Evolutionary conservation across 768 basidiomycete species (phyloP), one percentile per base, ranked within the genome.

Genomic region (Clitopilus hobsonii): DNA sequence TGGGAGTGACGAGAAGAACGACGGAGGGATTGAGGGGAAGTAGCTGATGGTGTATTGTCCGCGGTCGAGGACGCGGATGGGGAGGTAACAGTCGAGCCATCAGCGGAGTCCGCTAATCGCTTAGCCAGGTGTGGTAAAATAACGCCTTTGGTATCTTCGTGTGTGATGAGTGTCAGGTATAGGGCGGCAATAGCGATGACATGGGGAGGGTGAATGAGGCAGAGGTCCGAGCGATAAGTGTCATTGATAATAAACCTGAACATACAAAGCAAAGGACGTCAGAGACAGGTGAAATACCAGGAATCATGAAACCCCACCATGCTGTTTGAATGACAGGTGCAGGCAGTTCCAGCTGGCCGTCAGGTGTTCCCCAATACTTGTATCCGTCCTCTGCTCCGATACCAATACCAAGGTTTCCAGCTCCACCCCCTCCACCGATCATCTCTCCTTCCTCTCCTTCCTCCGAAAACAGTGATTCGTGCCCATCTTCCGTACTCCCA

Each of bases 171-270:
- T 0, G 91, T 88, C 56, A 98, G 83, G 72, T 94, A 97, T 54
- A 99, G 82, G 0, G 92, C 89, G 0, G 95, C 87, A 64, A 98
- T 82, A 20, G 96, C 94, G 60, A 98, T 91, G 54, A 98, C 76
- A 67, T 98, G 94, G 0, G 97, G 97, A 0, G 97, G 95, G 66
- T 98, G 88, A 25, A 97, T 71, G n/a, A 99, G 84, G 65, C 92
- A 94, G 18, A 99, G 76, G 54, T 95, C 91, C 4, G 92, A 94
- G 52, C 95, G 85, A 65, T 94, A 98, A 0, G 91, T 94, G 69
- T 98, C 96, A 71, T 98, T 99, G 65, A 99, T 84, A 66, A 98
- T 85, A 67, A 94, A 94, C 91, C 94, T 97, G 58, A 25, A 25
- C 1, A 16, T 16, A 30, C 13, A 38, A 54, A 54, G 25, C 18